phyloP scores from a whole-genome alignment of 352 stramenopile species.

The Globisporangium yorkense region DNA sequence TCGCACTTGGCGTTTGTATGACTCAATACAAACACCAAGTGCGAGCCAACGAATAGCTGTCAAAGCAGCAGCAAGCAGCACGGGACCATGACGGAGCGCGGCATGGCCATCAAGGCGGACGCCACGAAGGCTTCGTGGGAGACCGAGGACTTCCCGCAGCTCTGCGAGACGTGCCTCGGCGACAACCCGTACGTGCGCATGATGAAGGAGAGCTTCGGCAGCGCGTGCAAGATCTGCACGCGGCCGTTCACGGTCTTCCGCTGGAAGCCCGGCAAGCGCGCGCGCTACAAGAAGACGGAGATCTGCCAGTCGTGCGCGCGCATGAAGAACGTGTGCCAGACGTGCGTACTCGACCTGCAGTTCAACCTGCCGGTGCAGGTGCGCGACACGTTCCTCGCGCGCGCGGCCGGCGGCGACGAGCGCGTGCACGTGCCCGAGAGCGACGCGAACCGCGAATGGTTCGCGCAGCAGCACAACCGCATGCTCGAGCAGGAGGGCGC shows the following conservation, averaged over 20 bases:
- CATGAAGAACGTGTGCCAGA: slow-evolving; percentile 99
- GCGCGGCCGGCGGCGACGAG: slow-evolving; percentile 28
- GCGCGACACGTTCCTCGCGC: slow-evolving; percentile 85
- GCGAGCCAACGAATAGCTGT: not conserved
- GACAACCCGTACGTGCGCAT: slow-evolving; percentile 99
- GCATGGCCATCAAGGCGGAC: slow-evolving; percentile 85
- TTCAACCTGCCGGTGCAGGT: slow-evolving; percentile 96
- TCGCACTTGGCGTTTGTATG: too few relatives aligned
- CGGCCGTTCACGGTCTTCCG: slow-evolving; percentile 97
- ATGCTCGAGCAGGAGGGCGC: slow-evolving; percentile 90
- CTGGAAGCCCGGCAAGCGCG: slow-evolving; percentile 96
- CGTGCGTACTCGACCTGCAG: slow-evolving; percentile 97
- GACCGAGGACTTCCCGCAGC: slow-evolving; percentile 96
- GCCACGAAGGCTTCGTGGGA: slow-evolving; percentile 83
- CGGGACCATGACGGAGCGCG: slow-evolving; percentile 67
- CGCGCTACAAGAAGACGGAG: slow-evolving; percentile 97
- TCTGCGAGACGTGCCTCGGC: slow-evolving; percentile 98
- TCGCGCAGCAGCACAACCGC: slow-evolving; percentile 88
- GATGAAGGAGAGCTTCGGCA: slow-evolving; percentile 96
- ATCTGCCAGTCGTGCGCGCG: slow-evolving; percentile 98
- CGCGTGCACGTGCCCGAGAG: slow-evolving; percentile 87
- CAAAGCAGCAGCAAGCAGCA: not conserved
- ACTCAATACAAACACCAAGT: not conserved
- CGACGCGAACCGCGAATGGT: slow-evolving; percentile 94
- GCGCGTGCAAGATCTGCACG: slow-evolving; percentile 98